Evolutionary conservation across 2,329 filamentous ascomycete species (phyloP).

Genomic region (Ophiostoma himal-ulmi): DNA sequence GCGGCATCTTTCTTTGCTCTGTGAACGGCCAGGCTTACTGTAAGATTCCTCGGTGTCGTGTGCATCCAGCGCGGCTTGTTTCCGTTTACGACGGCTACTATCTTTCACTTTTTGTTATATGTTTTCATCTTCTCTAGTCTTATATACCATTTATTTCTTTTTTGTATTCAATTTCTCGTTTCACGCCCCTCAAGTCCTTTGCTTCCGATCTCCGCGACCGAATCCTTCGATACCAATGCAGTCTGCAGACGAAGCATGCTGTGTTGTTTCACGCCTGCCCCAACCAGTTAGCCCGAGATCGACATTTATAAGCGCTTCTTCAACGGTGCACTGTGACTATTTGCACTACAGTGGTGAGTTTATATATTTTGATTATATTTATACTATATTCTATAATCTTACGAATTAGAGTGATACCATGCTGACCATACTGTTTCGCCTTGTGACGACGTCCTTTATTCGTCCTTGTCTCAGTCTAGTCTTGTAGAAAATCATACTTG

Average conservation of each 20-base stretch:
- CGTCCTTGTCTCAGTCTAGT: too few species aligned
- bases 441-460: background rate
- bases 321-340: slow-evolving; percentile 4
- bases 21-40: background rate
- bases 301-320: background rate
- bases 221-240: background rate
- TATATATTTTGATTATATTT: background rate
- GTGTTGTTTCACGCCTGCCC: slow-evolving; percentile 1
- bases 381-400: background rate
- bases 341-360: background rate
- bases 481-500: too few species aligned
- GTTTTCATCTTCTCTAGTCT: too few species aligned
- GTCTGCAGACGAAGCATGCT: background rate
- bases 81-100: background rate
- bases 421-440: background rate
- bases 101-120: background rate
- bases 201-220: background rate
- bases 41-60: background rate
- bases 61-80: background rate
- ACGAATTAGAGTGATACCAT: background rate
- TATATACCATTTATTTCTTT: background rate
- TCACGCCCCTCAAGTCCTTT: background rate
- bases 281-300: background rate
- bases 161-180: background rate
- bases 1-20: background rate